Evolutionary conservation across 495 filamentous ascomycete genomes (phyloP).

Genomic region (Lichina pygmaea): DNA sequence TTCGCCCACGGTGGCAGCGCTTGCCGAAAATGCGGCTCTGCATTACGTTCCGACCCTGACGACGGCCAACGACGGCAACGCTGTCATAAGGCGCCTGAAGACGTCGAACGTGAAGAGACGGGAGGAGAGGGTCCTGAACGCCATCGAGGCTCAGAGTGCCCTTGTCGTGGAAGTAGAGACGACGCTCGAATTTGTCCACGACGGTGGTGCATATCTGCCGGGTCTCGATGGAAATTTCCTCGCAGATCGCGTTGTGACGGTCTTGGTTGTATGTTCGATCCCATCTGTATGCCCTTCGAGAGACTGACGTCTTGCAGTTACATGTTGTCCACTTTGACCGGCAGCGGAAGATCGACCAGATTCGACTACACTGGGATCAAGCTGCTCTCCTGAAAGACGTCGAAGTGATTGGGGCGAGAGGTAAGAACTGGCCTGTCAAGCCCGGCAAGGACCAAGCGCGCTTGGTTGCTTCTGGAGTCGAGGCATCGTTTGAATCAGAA

Average conservation of each 20-base stretch:
- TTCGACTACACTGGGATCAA: conserved; percentile 88
- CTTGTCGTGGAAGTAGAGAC: conserved; percentile 60
- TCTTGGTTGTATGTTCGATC: conserved; percentile 44
- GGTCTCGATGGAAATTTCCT: conserved; percentile 86
- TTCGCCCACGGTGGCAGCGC: neutral
- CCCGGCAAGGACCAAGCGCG: conserved; percentile 65
- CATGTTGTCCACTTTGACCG: conserved; percentile 73
- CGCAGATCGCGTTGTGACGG: conserved; percentile 49
- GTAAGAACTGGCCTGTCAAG: conserved; percentile 79
- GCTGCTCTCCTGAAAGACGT: conserved; percentile 76
- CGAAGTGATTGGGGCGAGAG: conserved; percentile 72
- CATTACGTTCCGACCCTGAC: conserved; percentile 85
- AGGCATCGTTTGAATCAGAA: conserved; percentile 2
- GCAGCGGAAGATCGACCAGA: conserved; percentile 49
- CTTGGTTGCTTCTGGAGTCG: conserved; percentile 27
- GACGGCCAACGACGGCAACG: conserved; percentile 34
- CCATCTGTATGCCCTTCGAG: too few species aligned
- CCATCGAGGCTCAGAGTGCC: conserved; percentile 39
- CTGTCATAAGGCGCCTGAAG: conserved; percentile 53
- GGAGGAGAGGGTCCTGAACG: conserved; percentile 41
- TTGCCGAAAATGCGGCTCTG: conserved; percentile 10
- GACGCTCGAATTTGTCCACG: conserved; percentile 49
- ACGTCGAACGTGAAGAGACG: conserved; percentile 54
- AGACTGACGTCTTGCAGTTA: conserved; percentile 22
- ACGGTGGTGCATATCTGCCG: conserved; percentile 73